Evolutionary conservation across 768 basidiomycete genomes (phyloP), one percentile per base, ranked within the genome.

Genomic region (Amanita inopinata): DNA sequence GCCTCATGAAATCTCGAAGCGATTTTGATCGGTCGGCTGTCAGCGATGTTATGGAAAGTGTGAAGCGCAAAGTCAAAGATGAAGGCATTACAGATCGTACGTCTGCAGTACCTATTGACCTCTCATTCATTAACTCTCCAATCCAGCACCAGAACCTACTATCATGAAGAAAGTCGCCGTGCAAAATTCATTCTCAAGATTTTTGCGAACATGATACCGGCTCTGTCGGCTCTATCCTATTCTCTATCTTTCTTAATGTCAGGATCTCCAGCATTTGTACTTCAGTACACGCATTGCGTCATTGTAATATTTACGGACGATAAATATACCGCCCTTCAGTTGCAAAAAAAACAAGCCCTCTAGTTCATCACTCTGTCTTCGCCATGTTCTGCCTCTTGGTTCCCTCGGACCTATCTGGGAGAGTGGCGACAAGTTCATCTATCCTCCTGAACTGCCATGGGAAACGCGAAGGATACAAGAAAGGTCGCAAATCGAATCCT

Each of bases 371-470:
- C 17, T 39, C 32, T 50, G 51, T 71, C 70, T 46, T 71, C 67
- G 23, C 45, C 33, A 22, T 24, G 14, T 14, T 27, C 45, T 25
- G 51, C 44, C 39, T 51, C 56, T 17, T 49, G 60, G 42, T 58
- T 30, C 11, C 27, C 18, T 17, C 49, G 3, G 84, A 82, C 49
- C 76, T 71, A 55, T 90, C 83, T 1, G 89, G 90, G 27, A 93
- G 62, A 6, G 57, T 65, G 3, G 78, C 82, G 4, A 87, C 90
- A 3, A 89, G 71, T 46, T 80, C 78, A 55, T 99, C 94, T 46
- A 99, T 97, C 65, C 90, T 92, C 62, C 69, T 81, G 65, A 96
- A 99, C 58, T 99, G 96, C 82, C 89, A 97, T 0, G 86, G 87
- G 70, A 98, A 98, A 42, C 86, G 73, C 9, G 90, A 81, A 2